A percentile compares a stretch with the other conserved stretches of the same genome.
Evolutionary conservation across 1,284 basidiomycete species (phyloP).

Genomic region (Ustilago sp.): DNA sequence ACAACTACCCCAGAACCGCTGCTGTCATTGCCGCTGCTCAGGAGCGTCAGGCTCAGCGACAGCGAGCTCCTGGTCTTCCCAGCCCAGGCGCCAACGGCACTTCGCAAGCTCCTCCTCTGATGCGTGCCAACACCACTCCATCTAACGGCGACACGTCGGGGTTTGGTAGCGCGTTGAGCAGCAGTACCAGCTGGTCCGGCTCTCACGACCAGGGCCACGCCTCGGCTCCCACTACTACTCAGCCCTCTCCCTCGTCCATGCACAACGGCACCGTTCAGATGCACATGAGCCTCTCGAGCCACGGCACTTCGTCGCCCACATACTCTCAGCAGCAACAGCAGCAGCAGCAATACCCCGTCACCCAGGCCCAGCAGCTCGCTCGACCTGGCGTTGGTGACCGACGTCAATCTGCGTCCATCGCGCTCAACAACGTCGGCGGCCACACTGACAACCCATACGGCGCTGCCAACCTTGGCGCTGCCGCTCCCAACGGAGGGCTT

Average conservation of each 20-base stretch:
- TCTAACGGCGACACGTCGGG: constrained; percentile 45
- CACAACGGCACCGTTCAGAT: constrained; percentile 48
- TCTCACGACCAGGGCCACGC: constrained; percentile 51
- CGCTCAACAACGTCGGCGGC: constrained; percentile 43
- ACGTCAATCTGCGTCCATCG: constrained; percentile 49
- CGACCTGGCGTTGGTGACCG: constrained; percentile 43
- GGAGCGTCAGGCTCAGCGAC: constrained; percentile 64
- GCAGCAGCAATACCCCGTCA: constrained; percentile 42
- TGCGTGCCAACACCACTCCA: constrained; percentile 61
- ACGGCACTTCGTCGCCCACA: constrained; percentile 51
- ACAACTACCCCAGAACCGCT: constrained; percentile 68
- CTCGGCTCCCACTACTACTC: constrained; percentile 51
- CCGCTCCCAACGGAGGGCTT: constrained; percentile 28
- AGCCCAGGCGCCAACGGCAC: constrained; percentile 43
- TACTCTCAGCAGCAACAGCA: constrained; percentile 41
- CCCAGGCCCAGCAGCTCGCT: constrained; percentile 43
- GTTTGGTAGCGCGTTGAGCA: constrained; percentile 44
- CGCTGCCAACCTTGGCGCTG: constrained; percentile 40
- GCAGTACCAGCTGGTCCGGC: constrained; percentile 51
- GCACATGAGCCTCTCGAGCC: constrained; percentile 51
- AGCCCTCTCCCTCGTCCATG: constrained; percentile 49
- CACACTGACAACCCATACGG: constrained; percentile 46
- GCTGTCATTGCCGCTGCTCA: constrained; percentile 69
- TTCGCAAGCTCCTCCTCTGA: constrained; percentile 53
- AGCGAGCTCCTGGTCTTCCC: constrained; percentile 53